Conservation (phyloP, 73 alveolate species). For the Paramecium pentaurelia region DNA sequence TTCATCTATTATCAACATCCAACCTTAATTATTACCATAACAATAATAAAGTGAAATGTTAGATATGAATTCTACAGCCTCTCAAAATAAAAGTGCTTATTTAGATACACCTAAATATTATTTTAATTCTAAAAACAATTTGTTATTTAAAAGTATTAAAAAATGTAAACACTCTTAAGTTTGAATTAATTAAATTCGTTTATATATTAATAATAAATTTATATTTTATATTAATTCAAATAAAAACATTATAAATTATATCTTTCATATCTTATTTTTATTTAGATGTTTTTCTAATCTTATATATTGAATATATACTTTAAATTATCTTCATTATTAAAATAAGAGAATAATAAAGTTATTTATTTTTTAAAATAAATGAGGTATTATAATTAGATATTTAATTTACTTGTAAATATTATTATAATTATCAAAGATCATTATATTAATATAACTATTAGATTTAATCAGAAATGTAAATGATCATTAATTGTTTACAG, state of each 20-base stretch:
- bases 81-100: not conserved
- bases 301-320: too few species aligned
- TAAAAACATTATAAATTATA: too few species aligned
- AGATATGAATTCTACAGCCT: not conserved
- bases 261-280: too few species aligned
- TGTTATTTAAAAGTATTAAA: not conserved
- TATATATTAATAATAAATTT: not conserved
- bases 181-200: not conserved
- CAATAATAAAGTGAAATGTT: not conserved
- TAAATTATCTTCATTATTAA: too few species aligned
- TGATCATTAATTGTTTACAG: not conserved
- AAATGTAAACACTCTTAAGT: not conserved
- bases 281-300: too few species aligned
- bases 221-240: too few species aligned
- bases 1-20: not conserved
- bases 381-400: too few species aligned
- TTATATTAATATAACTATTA: too few species aligned
- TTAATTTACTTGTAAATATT: too few species aligned
- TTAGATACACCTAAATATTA: not conserved
- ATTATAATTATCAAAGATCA: too few species aligned
- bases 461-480: not conserved
- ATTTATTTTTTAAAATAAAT: too few species aligned
- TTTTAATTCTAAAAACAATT: not conserved
- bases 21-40: not conserved
- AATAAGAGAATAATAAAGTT: too few species aligned